Evolutionary conservation across 768 basidiomycete species (phyloP).

Genomic region (Leccinum barrowsii): DNA sequence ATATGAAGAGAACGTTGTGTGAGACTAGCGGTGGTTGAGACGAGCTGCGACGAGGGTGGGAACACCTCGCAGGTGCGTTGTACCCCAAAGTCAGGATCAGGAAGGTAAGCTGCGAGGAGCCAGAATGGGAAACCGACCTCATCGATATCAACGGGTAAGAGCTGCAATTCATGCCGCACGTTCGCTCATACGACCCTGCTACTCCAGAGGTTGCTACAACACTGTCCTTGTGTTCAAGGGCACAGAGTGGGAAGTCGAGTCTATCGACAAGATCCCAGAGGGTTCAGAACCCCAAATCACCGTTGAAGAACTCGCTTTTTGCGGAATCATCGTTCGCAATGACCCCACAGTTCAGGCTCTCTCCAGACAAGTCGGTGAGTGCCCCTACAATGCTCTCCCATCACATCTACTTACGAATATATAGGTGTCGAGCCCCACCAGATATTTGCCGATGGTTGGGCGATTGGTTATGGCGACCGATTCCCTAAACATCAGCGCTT

Average conservation of each 20-base stretch:
- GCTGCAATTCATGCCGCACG: background rate
- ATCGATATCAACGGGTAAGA: conserved; percentile 72
- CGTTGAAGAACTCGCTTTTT: conserved; percentile 71
- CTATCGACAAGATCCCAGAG: conserved; percentile 56
- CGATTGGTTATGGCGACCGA: conserved; percentile 84
- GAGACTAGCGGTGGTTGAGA: no score
- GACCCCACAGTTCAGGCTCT: conserved; percentile 64
- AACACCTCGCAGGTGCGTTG: no score
- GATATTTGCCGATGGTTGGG: conserved; percentile 83
- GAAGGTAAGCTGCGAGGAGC: no score
- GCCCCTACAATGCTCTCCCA: background rate
- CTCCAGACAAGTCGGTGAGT: conserved; percentile 71
- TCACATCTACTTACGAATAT: background rate
- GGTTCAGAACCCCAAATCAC: conserved; percentile 80
- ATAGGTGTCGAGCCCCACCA: conserved; percentile 68
- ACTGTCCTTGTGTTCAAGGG: conserved; percentile 47
- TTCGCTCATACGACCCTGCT: conserved; percentile 13
- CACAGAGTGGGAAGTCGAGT: conserved; percentile 59
- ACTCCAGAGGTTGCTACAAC: conserved; percentile 50
- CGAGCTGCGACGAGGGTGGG: no score
- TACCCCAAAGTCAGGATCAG: no score
- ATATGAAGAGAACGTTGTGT: no score
- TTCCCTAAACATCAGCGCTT: conserved; percentile 68
- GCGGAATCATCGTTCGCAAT: conserved; percentile 68
- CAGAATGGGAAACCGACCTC: no score